A percentile compares a stretch with the other conserved stretches of the same genome.
Conservation (phyloP, 2,329 filamentous ascomycete genomes). For the Fusarium sp. region DNA sequence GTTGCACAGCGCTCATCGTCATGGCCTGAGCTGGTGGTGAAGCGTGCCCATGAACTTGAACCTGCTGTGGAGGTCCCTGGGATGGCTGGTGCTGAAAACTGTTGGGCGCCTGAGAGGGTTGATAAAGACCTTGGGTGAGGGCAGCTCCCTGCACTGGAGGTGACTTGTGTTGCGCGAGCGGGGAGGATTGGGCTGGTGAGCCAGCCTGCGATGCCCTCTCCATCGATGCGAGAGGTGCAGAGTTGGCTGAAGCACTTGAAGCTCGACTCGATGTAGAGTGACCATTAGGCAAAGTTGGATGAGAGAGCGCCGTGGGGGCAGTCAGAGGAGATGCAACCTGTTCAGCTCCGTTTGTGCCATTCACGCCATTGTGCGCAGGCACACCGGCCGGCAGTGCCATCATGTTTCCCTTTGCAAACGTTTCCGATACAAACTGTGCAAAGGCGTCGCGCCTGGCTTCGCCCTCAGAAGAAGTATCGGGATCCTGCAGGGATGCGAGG, state of each 20-base stretch:
- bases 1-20: slow-evolving; percentile 40
- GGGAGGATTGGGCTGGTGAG: slow-evolving; percentile 5
- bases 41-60: background rate
- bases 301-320: slow-evolving; percentile 19
- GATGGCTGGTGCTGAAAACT: background rate
- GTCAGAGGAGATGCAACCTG: background rate
- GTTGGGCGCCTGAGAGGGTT: background rate
- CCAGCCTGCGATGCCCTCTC: background rate
- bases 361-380: slow-evolving; percentile 14
- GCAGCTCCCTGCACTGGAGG: slow-evolving; percentile 13
- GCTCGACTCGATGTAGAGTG: slow-evolving; percentile 15
- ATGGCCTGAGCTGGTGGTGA: slow-evolving; percentile 3
- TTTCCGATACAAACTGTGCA: slow-evolving; percentile 2
- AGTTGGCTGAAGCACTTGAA: slow-evolving; percentile 17
- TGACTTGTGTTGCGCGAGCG: slow-evolving; percentile 16
- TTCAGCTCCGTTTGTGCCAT: slow-evolving; percentile 12
- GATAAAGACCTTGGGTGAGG: slow-evolving; percentile 4
- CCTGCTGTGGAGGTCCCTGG: background rate
- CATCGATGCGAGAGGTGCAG: background rate
- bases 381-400: slow-evolving; percentile 3
- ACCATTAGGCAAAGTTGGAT: slow-evolving; percentile 14
- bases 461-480: background rate
- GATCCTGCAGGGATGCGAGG: slow-evolving; percentile 6
- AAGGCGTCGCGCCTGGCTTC: slow-evolving; percentile 10
- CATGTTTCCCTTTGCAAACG: slow-evolving; percentile 16